Base-by-base conservation (phyloP, 441 rosid genomes). In the Melastoma candidum region DNA sequence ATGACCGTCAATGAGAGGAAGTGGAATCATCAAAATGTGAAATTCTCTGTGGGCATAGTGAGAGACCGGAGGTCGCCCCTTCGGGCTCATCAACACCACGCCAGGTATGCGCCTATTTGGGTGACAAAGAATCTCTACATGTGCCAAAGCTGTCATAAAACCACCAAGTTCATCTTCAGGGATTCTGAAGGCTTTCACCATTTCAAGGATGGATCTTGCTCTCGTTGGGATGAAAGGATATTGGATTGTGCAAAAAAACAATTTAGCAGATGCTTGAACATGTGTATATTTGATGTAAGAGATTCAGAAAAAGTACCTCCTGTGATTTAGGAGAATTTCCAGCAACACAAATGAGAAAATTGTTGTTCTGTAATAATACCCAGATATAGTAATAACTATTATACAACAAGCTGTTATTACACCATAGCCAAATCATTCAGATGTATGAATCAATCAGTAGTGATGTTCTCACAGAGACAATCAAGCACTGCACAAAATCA, bases 41-140 rank as follows among this genome's bases (percentile, higher is more conserved):
- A 63, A 72, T 87, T 25, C 81, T 92, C 53, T 92, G 98, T 46
- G 96, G 98, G 53, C 98, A 87, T 56, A 92, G 95, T 68, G 98
- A 92, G 78, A 82, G 80, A 59, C 71, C 65, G 58, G 98, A 90
- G 4, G 64, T 87, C 71, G 94, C 22, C 22, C 84, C 27, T 87
- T 75, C 61, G 80, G 86, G 53, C 84, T 92, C 55, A 75, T 83
- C 57, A 85, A 78, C 69, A 76, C 95, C 4, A 77, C 78, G 51
- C 98, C 96, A 11, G 96, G 98, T 53, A 76, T 66, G 22, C 22
- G 60, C 98, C 98, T 46, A 75, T 92, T 50, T 71, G 82, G 89
- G 84, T 92, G 49, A 85, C 96, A 8, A 92, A 92, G 77, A 92
- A 92, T 74, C 89, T 92, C 46, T 78, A 73, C 27, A 87, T 75